Conservation (phyloP, 345 rosid species). For the Populus alba region DNA sequence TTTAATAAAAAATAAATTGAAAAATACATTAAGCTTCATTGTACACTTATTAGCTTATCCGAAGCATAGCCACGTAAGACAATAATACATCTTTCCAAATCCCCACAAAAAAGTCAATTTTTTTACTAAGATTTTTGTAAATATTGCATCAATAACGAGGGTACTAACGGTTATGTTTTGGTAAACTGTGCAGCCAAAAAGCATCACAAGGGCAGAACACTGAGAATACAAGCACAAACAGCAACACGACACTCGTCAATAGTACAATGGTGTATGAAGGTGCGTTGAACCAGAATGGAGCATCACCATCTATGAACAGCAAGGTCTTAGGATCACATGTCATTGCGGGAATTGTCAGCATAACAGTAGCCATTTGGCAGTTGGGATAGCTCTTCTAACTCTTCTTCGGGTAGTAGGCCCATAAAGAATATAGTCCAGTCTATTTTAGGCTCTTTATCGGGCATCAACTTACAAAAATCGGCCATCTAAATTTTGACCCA, state of each 20-base stretch:
- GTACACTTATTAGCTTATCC: too few species aligned
- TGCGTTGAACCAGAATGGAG: constrained; percentile 41
- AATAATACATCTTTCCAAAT: constrained; percentile 6
- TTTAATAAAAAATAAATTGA: too few species aligned
- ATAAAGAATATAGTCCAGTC: neutral
- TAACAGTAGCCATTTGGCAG: constrained; percentile 43
- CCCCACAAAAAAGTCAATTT: neutral
- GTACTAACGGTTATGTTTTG: constrained; percentile 26
- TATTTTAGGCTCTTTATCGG: neutral
- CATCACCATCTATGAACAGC: constrained; percentile 35
- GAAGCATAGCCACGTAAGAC: neutral
- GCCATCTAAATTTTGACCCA: constrained; percentile 10
- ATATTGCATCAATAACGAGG: neutral
- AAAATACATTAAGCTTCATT: too few species aligned
- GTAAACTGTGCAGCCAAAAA: constrained; percentile 55
- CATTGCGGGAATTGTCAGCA: constrained; percentile 15
- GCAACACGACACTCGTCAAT: constrained; percentile 21
- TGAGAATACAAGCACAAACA: constrained; percentile 11
- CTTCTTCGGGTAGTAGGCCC: neutral
- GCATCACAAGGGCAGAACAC: constrained; percentile 47
- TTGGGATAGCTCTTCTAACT: constrained; percentile 39
- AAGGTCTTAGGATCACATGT: constrained; percentile 24
- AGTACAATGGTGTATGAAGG: constrained; percentile 73
- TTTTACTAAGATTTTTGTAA: neutral
- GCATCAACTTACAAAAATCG: neutral